These are phyloP conservation scores for Meyerozyma smithsonii DNA, from an alignment of 1,139 yeast genomes.

Conservation along the genomic window DNA sequence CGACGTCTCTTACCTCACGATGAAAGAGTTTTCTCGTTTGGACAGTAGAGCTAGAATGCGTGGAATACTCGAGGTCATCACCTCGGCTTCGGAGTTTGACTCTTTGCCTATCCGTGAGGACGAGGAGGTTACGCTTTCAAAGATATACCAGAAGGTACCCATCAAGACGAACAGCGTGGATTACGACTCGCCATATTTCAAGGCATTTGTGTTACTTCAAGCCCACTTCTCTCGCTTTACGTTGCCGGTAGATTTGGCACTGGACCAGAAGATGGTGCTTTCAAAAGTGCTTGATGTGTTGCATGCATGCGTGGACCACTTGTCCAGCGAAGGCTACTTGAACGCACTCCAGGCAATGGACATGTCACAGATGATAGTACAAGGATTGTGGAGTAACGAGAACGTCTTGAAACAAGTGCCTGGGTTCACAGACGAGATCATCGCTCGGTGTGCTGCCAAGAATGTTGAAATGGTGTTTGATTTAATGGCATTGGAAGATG, in stretches of 20 bases:
- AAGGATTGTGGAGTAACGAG: conserved; percentile 78
- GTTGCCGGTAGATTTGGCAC: conserved; percentile 53
- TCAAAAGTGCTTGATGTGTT: conserved; percentile 47
- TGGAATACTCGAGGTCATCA: conserved; percentile 60
- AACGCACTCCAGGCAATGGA: conserved; percentile 85
- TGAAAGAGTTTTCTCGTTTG: conserved; percentile 55
- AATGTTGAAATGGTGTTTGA: conserved; percentile 75
- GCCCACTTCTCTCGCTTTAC: conserved; percentile 70
- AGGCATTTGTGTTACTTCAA: conserved; percentile 72
- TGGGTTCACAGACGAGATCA: conserved; percentile 45
- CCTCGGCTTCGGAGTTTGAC: conserved; percentile 70
- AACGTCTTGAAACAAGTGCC: conserved; percentile 83
- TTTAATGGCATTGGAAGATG: conserved; percentile 80
- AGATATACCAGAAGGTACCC: conserved; percentile 58
- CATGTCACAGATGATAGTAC: conserved; percentile 81
- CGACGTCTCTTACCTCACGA: conserved; percentile 57
- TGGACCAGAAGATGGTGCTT: conserved; percentile 54
- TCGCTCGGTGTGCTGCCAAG: conserved; percentile 52
- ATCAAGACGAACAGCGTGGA: conserved; percentile 39
- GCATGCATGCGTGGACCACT: conserved; percentile 66
- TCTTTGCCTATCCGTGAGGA: conserved; percentile 53
- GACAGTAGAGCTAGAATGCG: conserved; percentile 54
- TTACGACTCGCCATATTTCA: conserved; percentile 54
- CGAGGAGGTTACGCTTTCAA: conserved; percentile 47
- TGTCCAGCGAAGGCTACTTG: conserved; percentile 76